Base-by-base conservation (phyloP, 805 yeast genomes). In the Kodamaea neixiangensis region DNA sequence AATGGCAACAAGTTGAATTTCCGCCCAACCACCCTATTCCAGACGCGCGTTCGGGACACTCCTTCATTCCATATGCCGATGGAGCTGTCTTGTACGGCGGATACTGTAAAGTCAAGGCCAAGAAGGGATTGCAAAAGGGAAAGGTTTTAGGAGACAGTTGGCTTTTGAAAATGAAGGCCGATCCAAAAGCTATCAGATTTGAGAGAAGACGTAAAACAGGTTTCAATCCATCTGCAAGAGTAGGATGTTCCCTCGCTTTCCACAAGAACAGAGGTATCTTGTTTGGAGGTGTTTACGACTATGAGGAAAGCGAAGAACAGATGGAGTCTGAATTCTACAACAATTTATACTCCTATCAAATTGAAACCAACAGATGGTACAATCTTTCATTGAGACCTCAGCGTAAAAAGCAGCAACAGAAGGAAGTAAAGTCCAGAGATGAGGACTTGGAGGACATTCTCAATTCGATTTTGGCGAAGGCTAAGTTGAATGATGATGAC, bases 241-340 rank as follows among this genome's bases (percentile, higher is more conserved):
- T 89, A n/a, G 98, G 99, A 0, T 87, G 96, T 63, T 85, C 96
- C 3, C 81, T 93, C 85, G 91, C 85, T 7, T 78, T 78, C 57
- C 98, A 93, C 68, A 87, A 89, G 60, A 96, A 96, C 52, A 83
- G 97, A 72, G 97, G 97, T 51, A 79, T 93, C 7, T 61, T 92
- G 63, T 94, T 93, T 72, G 98, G 98, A 35, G 98, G 98, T 60
- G 99, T 94, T 11, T 92, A 81, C 61, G 98, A 93, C 67, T 88
- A 80, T 54, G 97, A 92, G 59, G 99, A 93, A 68, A 93, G 97
- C 11, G 98, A 93, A 66, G 98, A 94, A 68, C 81, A 87, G 48
- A 71, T 93, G 54, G 93, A 87, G 43, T 89, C 97, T 1, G 82
- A 81, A 44, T 93, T 92, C 66, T 93, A 80, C 71, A 91, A 92